A percentile compares a stretch with the other conserved stretches of the same genome.
Evolutionary conservation across 73 alveolate genomes (phyloP).

Genomic region (Stentor roeselii): DNA sequence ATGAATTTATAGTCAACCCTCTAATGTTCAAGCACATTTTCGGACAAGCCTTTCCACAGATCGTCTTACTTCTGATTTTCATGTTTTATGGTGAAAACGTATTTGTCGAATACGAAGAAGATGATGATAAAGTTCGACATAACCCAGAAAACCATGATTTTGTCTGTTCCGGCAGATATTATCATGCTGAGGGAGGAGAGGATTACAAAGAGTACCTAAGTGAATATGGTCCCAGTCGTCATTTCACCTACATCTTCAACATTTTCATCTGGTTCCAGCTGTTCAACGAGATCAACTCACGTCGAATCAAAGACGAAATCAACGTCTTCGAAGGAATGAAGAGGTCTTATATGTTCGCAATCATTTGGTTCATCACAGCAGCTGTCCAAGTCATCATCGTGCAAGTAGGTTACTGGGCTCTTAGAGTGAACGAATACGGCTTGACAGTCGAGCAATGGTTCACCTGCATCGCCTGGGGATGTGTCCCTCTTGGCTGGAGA

Average conservation of each 20-base stretch:
- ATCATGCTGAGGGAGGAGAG: too few species aligned
- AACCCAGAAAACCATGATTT: slow-evolving; percentile 30
- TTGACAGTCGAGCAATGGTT: slow-evolving; percentile 64
- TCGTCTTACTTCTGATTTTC: slow-evolving; percentile 42
- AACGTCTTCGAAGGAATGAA: slow-evolving; percentile 69
- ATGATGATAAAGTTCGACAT: too few species aligned
- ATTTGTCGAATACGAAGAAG: slow-evolving; percentile 65
- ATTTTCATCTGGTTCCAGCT: slow-evolving; percentile 71
- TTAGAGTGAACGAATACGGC: slow-evolving; percentile 65
- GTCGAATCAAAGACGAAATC: slow-evolving; percentile 80
- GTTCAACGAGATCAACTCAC: slow-evolving; percentile 76
- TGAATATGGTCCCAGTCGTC: slow-evolving; percentile 56
- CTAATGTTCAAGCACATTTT: slow-evolving; percentile 79
- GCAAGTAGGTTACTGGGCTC: slow-evolving; percentile 61
- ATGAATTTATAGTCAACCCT: slow-evolving; percentile 73
- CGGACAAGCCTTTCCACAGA: slow-evolving; percentile 56
- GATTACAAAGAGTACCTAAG: slow-evolving; percentile 41
- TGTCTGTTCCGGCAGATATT: too few species aligned
- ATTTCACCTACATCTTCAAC: slow-evolving; percentile 79
- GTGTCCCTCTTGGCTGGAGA: slow-evolving; percentile 30
- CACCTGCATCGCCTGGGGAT: slow-evolving; percentile 69
- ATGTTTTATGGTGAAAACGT: slow-evolving; percentile 62
- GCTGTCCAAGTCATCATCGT: slow-evolving; percentile 53
- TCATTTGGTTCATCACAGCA: slow-evolving; percentile 56
- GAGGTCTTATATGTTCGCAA: slow-evolving; percentile 51